These are phyloP conservation scores for Piromyces finnis DNA, from an alignment of 192 early-diverging fungal species.

Conservation along the genomic window DNA sequence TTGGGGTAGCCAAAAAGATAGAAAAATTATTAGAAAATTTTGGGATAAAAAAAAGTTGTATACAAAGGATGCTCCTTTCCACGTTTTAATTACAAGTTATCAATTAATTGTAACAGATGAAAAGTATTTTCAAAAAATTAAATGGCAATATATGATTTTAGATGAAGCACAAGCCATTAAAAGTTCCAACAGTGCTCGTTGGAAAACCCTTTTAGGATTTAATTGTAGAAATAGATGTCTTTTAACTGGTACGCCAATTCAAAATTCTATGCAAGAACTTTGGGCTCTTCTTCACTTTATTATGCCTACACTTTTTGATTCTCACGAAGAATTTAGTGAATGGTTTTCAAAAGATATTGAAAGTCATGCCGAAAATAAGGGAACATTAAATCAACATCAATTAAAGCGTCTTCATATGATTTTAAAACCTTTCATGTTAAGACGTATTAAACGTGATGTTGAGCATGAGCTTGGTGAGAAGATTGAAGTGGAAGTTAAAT, in stretches of 20 bases:
- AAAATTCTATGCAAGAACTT: constrained; percentile 86
- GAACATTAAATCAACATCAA: constrained; percentile 65
- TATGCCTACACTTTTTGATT: constrained; percentile 87
- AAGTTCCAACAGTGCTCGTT: constrained; percentile 62
- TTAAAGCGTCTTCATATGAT: constrained; percentile 74
- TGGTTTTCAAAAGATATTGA: constrained; percentile 91
- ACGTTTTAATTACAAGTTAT: constrained; percentile 79
- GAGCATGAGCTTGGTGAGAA: constrained; percentile 83
- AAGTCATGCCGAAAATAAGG: constrained; percentile 68
- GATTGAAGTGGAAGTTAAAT: constrained; percentile 66
- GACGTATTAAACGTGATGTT: constrained; percentile 76
- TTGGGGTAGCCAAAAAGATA: constrained; percentile 69
- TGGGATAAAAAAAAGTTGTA: constrained; percentile 44
- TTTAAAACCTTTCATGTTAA: constrained; percentile 86
- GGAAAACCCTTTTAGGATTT: constrained; percentile 69
- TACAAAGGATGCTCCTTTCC: constrained; percentile 57
- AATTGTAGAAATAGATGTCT: constrained; percentile 69
- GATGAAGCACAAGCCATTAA: constrained; percentile 94
- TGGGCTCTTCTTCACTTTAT: constrained; percentile 89
- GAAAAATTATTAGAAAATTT: constrained; percentile 62
- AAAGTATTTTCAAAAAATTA: constrained; percentile 57
- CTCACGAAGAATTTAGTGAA: constrained; percentile 82
- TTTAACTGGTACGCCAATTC: constrained; percentile 83
- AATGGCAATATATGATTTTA: constrained; percentile 92
- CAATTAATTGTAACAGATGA: constrained; percentile 71